Base-by-base conservation (phyloP, 2,329 filamentous ascomycete genomes). In the Ceratocystis diversiconidia region DNA sequence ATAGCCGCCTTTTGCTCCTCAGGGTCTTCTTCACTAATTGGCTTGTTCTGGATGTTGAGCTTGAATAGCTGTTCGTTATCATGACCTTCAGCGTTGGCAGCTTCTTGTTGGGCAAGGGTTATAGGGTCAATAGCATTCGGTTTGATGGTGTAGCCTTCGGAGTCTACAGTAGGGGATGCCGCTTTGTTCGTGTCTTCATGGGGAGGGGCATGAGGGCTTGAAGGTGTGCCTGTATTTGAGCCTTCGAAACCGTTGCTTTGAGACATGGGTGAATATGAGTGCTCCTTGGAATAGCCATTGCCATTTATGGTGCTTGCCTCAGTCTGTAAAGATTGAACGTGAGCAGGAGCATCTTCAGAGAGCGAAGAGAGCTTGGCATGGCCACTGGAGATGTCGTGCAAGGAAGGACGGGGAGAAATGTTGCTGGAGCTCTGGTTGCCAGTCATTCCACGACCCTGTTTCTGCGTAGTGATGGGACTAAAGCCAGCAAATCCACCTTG, bases 121-220 rank as follows among this genome's bases (percentile, higher is more conserved):
- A 92, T 87, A 2, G 85, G 79, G 73, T 86, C 79, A 70, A 85
- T 79, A 70, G 79, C 78, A 1, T 82, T 77, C 0, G 84, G 79
- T 0, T 87, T 88, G n/a, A 92, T 82, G 3, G 82, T 87, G 72
- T 86, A 94, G 5, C 89, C 90, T 69, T 95, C 89, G 0, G 83
- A 77, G 72, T 94, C 90, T 41, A 67, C 63, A 65, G 76, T 72
- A 0, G 70, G 69, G 7, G 73, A 65, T 17, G 75, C 73, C 25
- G 75, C 73, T 10, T 48, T 60, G 5, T 41, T 22, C 5, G 17
- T 60, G 15, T 36, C 41, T 5, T 55, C 43, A 25, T 30, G 43
- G 55, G 55, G 15, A 44, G 59, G 36, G 44, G 50, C 52, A 36
- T 28, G 50, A 22, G 61, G 22, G 25, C 59, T 52, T 7, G 19